Conservation (phyloP, 2,329 filamentous ascomycete species). For the Penicillium sp. region DNA sequence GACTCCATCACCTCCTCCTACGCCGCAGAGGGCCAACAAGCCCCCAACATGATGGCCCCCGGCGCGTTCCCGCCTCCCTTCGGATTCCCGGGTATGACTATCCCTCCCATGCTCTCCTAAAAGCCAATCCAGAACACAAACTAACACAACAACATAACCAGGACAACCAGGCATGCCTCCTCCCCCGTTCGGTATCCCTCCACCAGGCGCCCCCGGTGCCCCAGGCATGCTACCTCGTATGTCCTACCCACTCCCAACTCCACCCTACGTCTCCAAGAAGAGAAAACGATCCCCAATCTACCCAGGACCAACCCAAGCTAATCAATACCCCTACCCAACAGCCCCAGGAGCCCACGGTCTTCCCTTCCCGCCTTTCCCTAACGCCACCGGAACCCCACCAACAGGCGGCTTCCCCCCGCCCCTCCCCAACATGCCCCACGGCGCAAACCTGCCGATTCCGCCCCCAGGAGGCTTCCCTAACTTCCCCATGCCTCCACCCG, state of each 20-base stretch:
- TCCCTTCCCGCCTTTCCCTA: slow-evolving; percentile 51
- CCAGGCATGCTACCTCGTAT: slow-evolving; percentile 54
- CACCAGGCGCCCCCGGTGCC: slow-evolving; percentile 41
- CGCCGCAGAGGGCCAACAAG: slow-evolving; percentile 85
- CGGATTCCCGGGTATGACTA: slow-evolving; percentile 58
- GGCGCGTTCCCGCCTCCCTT: slow-evolving; percentile 56
- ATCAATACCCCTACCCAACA: slow-evolving; percentile 26
- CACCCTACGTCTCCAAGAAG: not conserved
- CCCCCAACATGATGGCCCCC: slow-evolving; percentile 68
- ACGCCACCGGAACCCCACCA: slow-evolving; percentile 36
- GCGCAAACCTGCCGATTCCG: slow-evolving; percentile 46
- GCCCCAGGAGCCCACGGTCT: slow-evolving; percentile 57
- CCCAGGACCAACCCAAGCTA: not conserved
- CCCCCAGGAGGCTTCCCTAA: slow-evolving; percentile 42
- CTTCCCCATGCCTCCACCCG: slow-evolving; percentile 27
- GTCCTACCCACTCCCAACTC: slow-evolving; percentile 27
- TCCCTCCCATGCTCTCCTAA: not conserved
- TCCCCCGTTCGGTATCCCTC: slow-evolving; percentile 58
- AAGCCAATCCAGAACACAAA: not conserved
- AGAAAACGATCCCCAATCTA: not conserved
- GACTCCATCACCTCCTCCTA: slow-evolving; percentile 97
- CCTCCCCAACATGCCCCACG: slow-evolving; percentile 42
- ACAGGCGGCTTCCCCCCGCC: slow-evolving; percentile 37
- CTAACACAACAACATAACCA: slow-evolving; percentile 5
- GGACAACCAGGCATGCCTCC: slow-evolving; percentile 47